Evolutionary conservation across 2,329 filamentous ascomycete species (phyloP).

Genomic region (Corinectria fuckeliana): DNA sequence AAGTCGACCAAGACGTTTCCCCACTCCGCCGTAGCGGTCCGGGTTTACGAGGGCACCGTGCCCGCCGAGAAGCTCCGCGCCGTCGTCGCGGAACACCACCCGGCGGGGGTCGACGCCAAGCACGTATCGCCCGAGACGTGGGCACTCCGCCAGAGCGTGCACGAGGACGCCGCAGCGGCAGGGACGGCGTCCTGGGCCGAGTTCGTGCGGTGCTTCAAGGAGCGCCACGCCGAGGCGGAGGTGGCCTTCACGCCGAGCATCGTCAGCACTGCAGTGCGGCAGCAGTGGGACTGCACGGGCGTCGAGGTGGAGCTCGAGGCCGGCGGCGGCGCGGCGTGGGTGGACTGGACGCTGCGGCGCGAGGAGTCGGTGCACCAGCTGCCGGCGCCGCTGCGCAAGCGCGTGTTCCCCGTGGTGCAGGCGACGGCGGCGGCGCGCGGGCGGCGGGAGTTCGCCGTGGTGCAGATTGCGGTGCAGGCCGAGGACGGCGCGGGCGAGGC

Average conservation of each 20-base stretch:
- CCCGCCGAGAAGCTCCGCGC: slow-evolving; percentile 50
- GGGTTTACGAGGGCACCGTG: slow-evolving; percentile 60
- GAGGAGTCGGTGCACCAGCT: slow-evolving; percentile 73
- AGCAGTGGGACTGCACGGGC: slow-evolving; percentile 54
- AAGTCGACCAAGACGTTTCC: slow-evolving; percentile 57
- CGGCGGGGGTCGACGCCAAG: slow-evolving; percentile 28
- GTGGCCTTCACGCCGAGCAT: slow-evolving; percentile 49
- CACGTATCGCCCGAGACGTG: slow-evolving; percentile 59
- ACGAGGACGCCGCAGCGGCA: slow-evolving; percentile 56
- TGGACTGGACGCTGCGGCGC: slow-evolving; percentile 55
- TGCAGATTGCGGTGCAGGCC: slow-evolving; percentile 59
- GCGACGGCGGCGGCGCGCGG: slow-evolving; percentile 56
- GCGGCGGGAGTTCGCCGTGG: slow-evolving; percentile 59
- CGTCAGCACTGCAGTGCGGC: slow-evolving; percentile 43
- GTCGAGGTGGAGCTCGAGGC: slow-evolving; percentile 48
- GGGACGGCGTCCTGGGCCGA: slow-evolving; percentile 69
- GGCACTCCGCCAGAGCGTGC: slow-evolving; percentile 68
- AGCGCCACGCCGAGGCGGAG: slow-evolving; percentile 51
- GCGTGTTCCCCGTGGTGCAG: slow-evolving; percentile 72
- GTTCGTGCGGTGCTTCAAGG: slow-evolving; percentile 65
- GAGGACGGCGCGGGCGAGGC: slow-evolving; percentile 45
- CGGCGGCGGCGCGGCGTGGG: slow-evolving; percentile 51
- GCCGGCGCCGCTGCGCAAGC: slow-evolving; percentile 63
- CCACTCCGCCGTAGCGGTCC: slow-evolving; percentile 57
- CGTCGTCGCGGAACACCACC: slow-evolving; percentile 44